Base-by-base conservation (phyloP, 805 yeast genomes). In the Myxozyma geophila region DNA sequence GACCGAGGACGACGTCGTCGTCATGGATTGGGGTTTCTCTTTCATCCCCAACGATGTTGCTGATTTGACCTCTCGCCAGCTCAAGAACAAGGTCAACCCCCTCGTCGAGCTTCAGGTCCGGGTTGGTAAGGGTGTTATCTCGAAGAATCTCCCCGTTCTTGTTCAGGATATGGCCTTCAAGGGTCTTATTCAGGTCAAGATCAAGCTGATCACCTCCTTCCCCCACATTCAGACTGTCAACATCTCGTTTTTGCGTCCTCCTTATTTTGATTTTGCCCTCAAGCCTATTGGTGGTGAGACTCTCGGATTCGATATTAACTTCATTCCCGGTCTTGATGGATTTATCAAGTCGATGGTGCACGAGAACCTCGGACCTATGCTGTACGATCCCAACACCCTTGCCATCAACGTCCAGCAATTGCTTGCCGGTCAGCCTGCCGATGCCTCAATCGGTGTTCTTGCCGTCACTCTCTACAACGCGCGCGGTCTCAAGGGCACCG, bases 11-110 rank as follows among this genome's bases (percentile, higher is more conserved):
- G 97, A 93, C 73, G 88, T 95, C 58, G 96, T 93, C 10, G 97
- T 96, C 58, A 95, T 95, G 97, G 99, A 95, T 77, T 93, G 98
- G 98, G 88, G 87, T 48, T 83, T 89, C 50, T 89, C 97, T 0
- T 90, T 92, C 79, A 88, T 90, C 35, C 99, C 99, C n/a, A 91
- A 90, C 76, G 89, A 92, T 46, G 76, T 85, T 55, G 88, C 88
- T 48, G 99, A 95, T 75, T 79, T 91, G 70, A 90, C 91, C 60
- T 85, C 87, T 35, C 90, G 93, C 72, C 98, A 95, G 76, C 75
- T 88, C 76, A 90, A 87, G 74, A 90, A 87, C 74, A 86, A 85
- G 70, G 92, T 92, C 49, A 92, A 92, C 76, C 96, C 92, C 73
- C 85, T 85, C 72, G 81, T 89, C 50, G 86, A 88, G 43, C 84